phyloP scores from a whole-genome alignment of 768 basidiomycete species.

The Porpolomopsis calyptriformis region DNA sequence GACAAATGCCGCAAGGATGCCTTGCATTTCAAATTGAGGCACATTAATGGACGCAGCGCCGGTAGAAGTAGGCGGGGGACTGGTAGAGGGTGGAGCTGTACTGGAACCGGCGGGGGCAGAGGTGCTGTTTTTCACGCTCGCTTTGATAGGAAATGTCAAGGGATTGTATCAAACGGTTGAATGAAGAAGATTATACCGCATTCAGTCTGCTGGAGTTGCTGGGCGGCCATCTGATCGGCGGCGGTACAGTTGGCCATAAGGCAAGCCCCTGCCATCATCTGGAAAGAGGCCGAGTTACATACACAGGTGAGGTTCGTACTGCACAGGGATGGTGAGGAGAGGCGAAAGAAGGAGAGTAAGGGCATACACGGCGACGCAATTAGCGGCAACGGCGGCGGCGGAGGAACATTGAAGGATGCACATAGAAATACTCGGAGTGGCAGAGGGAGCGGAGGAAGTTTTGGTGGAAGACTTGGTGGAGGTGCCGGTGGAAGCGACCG shows the following conservation, averaged over 20 bases:
- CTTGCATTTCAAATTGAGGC: background rate
- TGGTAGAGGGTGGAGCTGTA: background rate
- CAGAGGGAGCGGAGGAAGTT: conserved; percentile 3
- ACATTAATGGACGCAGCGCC: background rate
- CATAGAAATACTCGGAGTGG: background rate
- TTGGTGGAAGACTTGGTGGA: background rate
- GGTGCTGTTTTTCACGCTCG: background rate
- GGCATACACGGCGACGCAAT: conserved; percentile 1
- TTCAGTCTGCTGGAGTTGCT: conserved; percentile 19
- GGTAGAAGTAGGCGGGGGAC: background rate
- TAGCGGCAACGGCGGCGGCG: conserved; percentile 1
- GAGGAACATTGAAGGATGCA: background rate
- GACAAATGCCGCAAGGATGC: background rate
- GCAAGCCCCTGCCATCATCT: conserved; percentile 22
- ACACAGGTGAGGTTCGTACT: conserved; percentile 29
- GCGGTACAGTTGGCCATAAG: conserved; percentile 24
- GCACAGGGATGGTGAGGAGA: background rate
- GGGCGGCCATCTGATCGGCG: conserved; percentile 22
- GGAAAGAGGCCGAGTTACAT: conserved; percentile 30
- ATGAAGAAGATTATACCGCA: conserved; percentile 17
- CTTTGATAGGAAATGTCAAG: background rate
- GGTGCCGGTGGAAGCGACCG: conserved; percentile 6
- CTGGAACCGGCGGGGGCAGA: background rate
- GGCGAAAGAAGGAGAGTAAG: background rate
- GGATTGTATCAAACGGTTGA: background rate